These are phyloP conservation scores for Bonia amplexicaulis DNA, from an alignment of 176 grass and related monocot genomes.

Conservation along the genomic window DNA sequence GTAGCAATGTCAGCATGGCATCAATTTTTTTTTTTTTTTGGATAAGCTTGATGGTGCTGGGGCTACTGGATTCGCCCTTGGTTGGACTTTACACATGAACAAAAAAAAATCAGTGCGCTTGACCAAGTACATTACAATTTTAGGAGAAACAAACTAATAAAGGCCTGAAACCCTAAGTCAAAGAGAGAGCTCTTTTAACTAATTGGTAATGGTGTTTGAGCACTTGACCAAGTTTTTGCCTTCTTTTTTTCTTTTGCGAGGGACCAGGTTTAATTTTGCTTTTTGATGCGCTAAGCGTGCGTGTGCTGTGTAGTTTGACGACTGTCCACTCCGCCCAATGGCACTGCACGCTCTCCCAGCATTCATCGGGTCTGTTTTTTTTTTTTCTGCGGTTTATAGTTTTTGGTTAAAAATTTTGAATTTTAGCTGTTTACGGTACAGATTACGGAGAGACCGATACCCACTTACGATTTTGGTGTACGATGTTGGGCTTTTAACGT, in stretches of 20 bases:
- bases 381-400: too few species aligned
- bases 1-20: too few species aligned
- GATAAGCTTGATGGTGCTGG: too few species aligned
- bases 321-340: constrained; percentile 27
- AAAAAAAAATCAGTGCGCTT: neutral
- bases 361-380: too few species aligned
- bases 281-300: neutral
- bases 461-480: too few species aligned
- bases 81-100: too few species aligned
- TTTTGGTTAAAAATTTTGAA: too few species aligned
- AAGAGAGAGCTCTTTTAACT: neutral
- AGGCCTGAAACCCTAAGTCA: neutral
- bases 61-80: neutral
- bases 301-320: neutral
- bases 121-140: neutral
- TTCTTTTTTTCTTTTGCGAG: too few species aligned
- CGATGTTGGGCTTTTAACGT: too few species aligned
- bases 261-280: constrained; percentile 12
- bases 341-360: constrained; percentile 5
- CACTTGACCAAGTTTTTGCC: constrained; percentile 19
- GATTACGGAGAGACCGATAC: too few species aligned
- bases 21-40: too few species aligned
- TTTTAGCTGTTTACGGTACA: too few species aligned
- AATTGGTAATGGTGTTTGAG: neutral
- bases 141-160: neutral